Conservation (phyloP, 306 rosid species). For the Vigna nakashimae region DNA sequence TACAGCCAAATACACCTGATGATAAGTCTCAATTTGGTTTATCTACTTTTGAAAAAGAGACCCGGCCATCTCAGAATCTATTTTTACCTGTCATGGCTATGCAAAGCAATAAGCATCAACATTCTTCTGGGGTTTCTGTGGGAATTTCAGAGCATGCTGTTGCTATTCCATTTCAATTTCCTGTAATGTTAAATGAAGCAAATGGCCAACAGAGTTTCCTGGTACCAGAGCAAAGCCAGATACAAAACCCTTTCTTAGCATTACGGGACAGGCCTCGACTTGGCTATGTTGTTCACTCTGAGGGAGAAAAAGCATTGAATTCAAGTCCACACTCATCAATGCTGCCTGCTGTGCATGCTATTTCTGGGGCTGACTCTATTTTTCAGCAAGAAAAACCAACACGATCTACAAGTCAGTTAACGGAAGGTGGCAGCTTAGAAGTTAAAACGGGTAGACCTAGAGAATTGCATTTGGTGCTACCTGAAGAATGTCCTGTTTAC, state of each 20-base stretch:
- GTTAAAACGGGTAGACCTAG: constrained; percentile 17
- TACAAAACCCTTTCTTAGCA: constrained; percentile 58
- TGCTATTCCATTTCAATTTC: constrained; percentile 54
- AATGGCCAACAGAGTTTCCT: constrained; percentile 51
- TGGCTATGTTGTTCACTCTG: constrained; percentile 46
- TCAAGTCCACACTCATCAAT: constrained; percentile 50
- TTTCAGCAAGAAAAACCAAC: constrained; percentile 31
- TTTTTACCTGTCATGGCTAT: constrained; percentile 49
- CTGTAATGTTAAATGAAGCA: constrained; percentile 50
- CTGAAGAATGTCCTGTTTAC: constrained; percentile 42
- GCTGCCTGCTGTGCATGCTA: constrained; percentile 42
- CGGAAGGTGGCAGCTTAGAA: constrained; percentile 36
- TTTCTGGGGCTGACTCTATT: constrained; percentile 42
- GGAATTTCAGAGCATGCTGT: constrained; percentile 49
- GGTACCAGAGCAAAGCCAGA: constrained; percentile 54
- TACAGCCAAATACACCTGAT: constrained; percentile 46
- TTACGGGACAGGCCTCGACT: constrained; percentile 48
- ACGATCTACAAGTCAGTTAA: constrained; percentile 46
- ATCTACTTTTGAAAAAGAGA: constrained; percentile 45
- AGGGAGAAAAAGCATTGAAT: constrained; percentile 49
- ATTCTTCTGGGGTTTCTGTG: constrained; percentile 48
- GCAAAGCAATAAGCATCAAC: constrained; percentile 53
- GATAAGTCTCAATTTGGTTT: constrained; percentile 53
- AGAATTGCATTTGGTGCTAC: constrained; percentile 39
- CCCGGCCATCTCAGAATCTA: constrained; percentile 50